phyloP scores from a whole-genome alignment of 129 eudicot species.

The Tagetes patula region DNA sequence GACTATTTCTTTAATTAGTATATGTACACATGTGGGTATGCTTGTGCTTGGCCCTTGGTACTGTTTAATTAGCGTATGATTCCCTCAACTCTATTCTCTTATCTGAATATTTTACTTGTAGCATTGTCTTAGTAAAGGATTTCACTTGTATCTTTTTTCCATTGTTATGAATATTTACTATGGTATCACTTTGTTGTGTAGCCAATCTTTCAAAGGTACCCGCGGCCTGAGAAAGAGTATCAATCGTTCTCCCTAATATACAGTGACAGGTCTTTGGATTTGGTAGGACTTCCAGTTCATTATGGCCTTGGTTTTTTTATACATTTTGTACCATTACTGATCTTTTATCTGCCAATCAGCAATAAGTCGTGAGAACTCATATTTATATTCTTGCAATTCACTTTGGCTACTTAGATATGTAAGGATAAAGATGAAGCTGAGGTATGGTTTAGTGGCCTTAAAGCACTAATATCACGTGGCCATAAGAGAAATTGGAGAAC shows the following conservation, averaged over 20 bases:
- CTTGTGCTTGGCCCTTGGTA: slow-evolving; percentile 8
- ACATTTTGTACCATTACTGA: slow-evolving; percentile 26
- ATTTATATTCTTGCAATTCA: slow-evolving; percentile 20
- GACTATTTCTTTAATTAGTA: neutral
- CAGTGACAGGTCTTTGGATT: slow-evolving; percentile 80
- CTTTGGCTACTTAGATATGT: slow-evolving; percentile 61
- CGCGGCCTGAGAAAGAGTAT: slow-evolving; percentile 96
- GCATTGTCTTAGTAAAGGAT: slow-evolving; percentile 7
- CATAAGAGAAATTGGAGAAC: slow-evolving; percentile 84
- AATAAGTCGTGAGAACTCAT: slow-evolving; percentile 7
- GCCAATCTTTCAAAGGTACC: slow-evolving; percentile 94
- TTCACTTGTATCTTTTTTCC: slow-evolving; percentile 5
- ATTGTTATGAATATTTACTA: slow-evolving; percentile 15
- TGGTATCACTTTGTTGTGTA: slow-evolving; percentile 35
- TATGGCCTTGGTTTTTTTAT: slow-evolving; percentile 11
- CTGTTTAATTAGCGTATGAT: slow-evolving; percentile 9
- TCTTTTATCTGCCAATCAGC: slow-evolving; percentile 30
- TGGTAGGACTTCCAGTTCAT: slow-evolving; percentile 53
- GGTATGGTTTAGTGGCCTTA: slow-evolving; percentile 87
- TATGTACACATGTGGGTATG: neutral
- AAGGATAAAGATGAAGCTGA: slow-evolving; percentile 99
- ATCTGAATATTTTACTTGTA: slow-evolving; percentile 15
- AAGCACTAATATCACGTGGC: slow-evolving; percentile 71
- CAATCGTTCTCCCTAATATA: slow-evolving; percentile 93
- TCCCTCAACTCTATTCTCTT: slow-evolving; percentile 8